Evolutionary conservation across 768 basidiomycete species (phyloP).

Genomic region (Podaxis sp.): DNA sequence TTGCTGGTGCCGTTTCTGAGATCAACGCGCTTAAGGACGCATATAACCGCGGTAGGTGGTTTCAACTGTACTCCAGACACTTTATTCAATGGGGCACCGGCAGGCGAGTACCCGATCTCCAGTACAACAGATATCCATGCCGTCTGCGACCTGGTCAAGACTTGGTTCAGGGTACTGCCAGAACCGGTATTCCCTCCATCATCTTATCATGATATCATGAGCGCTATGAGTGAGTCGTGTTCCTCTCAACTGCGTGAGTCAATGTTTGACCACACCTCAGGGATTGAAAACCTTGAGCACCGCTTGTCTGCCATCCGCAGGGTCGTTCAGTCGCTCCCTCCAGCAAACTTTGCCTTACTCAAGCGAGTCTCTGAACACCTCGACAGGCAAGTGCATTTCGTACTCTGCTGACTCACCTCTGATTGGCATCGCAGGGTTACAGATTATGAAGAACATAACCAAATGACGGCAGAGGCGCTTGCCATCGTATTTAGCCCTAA

Average conservation of each 20-base stretch:
- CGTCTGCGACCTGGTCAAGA: constrained; percentile 78
- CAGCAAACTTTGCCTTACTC: constrained; percentile 73
- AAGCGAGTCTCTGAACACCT: constrained; percentile 78
- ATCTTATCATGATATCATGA: constrained; percentile 65
- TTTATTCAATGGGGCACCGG: neutral
- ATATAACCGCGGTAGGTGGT: constrained; percentile 61
- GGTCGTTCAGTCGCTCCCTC: constrained; percentile 67
- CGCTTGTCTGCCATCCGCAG: constrained; percentile 59
- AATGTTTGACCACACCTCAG: constrained; percentile 29
- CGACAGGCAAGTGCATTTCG: constrained; percentile 47
- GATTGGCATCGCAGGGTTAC: constrained; percentile 52
- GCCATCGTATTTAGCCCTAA: constrained; percentile 87
- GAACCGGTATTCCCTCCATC: constrained; percentile 72
- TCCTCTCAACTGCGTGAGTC: neutral
- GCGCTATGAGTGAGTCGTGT: constrained; percentile 56
- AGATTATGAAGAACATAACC: constrained; percentile 83
- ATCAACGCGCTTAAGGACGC: constrained; percentile 68
- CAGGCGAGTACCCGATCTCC: constrained; percentile 53
- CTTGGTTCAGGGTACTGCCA: constrained; percentile 81
- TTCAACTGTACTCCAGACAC: neutral
- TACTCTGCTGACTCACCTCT: neutral
- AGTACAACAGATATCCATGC: constrained; percentile 72
- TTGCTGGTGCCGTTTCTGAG: constrained; percentile 71
- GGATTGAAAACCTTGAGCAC: constrained; percentile 64
- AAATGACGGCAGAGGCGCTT: constrained; percentile 83